Conservation (phyloP, 768 basidiomycete genomes). For the Russula olivacea region DNA sequence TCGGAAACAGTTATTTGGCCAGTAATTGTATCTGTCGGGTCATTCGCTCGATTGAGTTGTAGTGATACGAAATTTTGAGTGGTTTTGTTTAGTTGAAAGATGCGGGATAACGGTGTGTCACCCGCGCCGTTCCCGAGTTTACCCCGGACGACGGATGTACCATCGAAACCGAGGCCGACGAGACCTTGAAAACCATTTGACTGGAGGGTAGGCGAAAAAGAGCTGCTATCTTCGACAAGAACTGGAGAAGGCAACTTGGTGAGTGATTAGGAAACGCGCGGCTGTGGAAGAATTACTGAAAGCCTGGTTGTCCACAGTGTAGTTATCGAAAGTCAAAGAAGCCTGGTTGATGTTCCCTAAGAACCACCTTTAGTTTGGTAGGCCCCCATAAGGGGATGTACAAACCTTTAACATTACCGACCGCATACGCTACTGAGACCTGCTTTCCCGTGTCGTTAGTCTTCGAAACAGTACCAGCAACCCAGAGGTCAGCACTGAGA, state of each 20-base stretch:
- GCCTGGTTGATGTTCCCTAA: conserved; percentile 54
- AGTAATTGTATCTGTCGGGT: conserved; percentile 44
- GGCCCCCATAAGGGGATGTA: conserved; percentile 1
- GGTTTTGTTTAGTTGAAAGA: conserved; percentile 55
- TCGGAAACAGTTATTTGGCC: conserved; percentile 71
- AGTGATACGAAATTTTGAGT: conserved; percentile 62
- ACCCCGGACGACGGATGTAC: conserved; percentile 57
- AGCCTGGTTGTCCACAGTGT: conserved; percentile 56
- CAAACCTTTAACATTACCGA: conserved; percentile 58
- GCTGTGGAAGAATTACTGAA: conserved; percentile 44
- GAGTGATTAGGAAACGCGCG: not conserved
- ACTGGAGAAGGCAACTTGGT: conserved; percentile 36
- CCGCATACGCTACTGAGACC: conserved; percentile 57
- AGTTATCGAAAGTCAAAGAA: conserved; percentile 48
- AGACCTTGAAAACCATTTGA: conserved; percentile 64
- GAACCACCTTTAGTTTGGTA: not conserved
- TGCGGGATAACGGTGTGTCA: conserved; percentile 55
- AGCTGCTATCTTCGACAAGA: conserved; percentile 54
- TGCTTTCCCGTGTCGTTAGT: conserved; percentile 52
- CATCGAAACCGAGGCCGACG: conserved; percentile 73
- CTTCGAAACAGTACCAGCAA: conserved; percentile 43
- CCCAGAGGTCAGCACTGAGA: conserved; percentile 71
- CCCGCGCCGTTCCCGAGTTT: conserved; percentile 46
- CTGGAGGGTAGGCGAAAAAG: conserved; percentile 56
- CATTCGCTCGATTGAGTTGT: conserved; percentile 55